Base-by-base conservation (phyloP, 805 yeast genomes). In the Maudiozyma bulderi region DNA sequence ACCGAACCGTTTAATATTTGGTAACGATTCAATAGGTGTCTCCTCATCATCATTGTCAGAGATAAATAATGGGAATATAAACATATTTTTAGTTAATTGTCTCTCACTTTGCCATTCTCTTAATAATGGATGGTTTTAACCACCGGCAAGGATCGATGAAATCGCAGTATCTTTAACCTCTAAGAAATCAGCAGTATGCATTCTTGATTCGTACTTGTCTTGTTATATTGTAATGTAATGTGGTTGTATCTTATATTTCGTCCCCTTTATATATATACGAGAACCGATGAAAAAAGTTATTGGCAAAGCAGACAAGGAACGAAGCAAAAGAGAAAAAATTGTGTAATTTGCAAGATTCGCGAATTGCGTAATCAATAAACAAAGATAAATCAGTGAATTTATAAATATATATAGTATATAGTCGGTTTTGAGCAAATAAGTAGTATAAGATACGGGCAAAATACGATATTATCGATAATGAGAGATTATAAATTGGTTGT, bases 71-170 rank as follows among this genome's bases (percentile, higher is more conserved):
- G 99, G 99, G 71, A 85, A 90, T 52, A 93, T 88, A 62, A 93
- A 83, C 95, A 87, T 86, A 64, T 77, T 82, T 67, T 93, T 93
- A 33, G 84, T 75, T 48, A 93, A 74, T 65, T 82, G 91, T 57
- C 89, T 77, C 63, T 84, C 91, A 56, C 76, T 77, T 67, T 93
- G 99, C 99, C 99, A 93, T 64, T 78, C 82, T 58, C 99, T 77
- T 20, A 87, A 62, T 43, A 91, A 73, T 1, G 96, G 95, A 60
- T 90, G 95, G 66, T 86, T 86, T 69, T 90, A 93, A 3, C 98
- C 97, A 51, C 98, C 96, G 53, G 93, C 91, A 41, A 93, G 73
- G 40, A 93, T 71, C 6, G 95, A 85, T 11, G 88, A 75, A 52
- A 87, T 78, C 37, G 75, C 72, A 0, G 90, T 78, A 34, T 77